Evolutionary conservation across 495 filamentous ascomycete species (phyloP), one percentile per base, ranked within the genome.

Genomic region (Aspergillus bridgeri): DNA sequence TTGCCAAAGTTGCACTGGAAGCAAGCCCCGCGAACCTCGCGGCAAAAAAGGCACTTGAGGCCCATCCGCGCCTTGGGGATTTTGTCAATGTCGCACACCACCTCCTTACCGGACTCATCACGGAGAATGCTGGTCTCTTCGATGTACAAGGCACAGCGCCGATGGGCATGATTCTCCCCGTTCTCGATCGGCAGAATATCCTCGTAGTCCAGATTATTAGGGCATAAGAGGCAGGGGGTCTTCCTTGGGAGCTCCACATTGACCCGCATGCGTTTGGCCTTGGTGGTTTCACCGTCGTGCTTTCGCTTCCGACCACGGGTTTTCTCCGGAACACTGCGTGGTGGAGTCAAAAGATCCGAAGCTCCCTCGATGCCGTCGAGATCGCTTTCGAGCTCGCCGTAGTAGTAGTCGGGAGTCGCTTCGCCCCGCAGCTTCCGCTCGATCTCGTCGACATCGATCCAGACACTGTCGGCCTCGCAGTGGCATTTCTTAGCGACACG

Each of bases 1-100:
- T 96, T 98, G 78, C 91, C 94, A 56, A 87, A 86, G 6, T 91
- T 94, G 75, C 94, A 99, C 71, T 99, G 94, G 77, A 99, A 96
- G 73, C 92, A 96, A 17, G 92, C 89, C 24, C 94, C 94, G 58
- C 88, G 91, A 67, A 91, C 94, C 48, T 90, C 93, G 38, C 91
- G 89, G 67, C 94, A 99, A 71, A 91, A 96, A 50, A 92, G 84
- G 72, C 94, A 99, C 69, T 92, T 96, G 56, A 98, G 84, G 8
- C 94, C 91, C 63, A 94, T 72, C 11, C 94, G 88, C 56, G 86
- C 92, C 72, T 94, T 96, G 62, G 90, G 83, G 66, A 98, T 91
- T 54, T 81, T 82, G 19, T 83, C 83, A 48, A 95, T 82, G 58
- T 92, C 90, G 56, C 81, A 88, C 21, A 97, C 81, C 15, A 84